These are phyloP conservation scores for Collybia mongolica DNA, from an alignment of 768 basidiomycete species.

Conservation along the genomic window DNA sequence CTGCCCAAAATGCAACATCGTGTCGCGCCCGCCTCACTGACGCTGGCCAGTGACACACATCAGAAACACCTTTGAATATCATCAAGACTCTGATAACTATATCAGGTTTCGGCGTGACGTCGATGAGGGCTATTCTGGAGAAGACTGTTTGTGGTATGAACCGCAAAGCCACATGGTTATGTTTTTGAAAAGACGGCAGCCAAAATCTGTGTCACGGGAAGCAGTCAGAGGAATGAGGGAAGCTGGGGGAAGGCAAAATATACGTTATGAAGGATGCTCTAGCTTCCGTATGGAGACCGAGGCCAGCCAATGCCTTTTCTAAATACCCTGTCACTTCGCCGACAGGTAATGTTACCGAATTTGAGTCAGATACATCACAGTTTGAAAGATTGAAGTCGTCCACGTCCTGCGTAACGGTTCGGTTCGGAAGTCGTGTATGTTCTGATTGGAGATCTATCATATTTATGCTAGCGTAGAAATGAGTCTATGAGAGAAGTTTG, in stretches of 20 bases:
- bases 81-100: constrained; percentile 45
- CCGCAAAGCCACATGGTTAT: constrained; percentile 39
- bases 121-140: constrained; percentile 35
- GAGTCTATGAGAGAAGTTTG: too few species aligned
- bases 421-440: neutral
- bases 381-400: constrained; percentile 3
- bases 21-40: constrained; percentile 16
- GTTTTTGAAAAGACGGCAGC: constrained; percentile 39
- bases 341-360: constrained; percentile 29
- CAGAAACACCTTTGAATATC: constrained; percentile 38
- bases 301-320: constrained; percentile 24
- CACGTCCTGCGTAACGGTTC: neutral
- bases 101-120: constrained; percentile 38
- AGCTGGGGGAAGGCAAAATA: constrained; percentile 2
- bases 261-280: constrained; percentile 47
- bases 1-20: constrained; percentile 26
- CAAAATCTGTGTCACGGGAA: constrained; percentile 32
- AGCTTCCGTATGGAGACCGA: constrained; percentile 41
- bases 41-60: constrained; percentile 24
- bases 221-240: too few species aligned
- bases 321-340: constrained; percentile 31
- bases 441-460: too few species aligned
- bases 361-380: constrained; percentile 17
- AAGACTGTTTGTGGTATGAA: constrained; percentile 45
- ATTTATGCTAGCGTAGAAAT: neutral